Base-by-base conservation (phyloP, 2,329 filamentous ascomycete genomes). In the Paracoccidioides lutzii region DNA sequence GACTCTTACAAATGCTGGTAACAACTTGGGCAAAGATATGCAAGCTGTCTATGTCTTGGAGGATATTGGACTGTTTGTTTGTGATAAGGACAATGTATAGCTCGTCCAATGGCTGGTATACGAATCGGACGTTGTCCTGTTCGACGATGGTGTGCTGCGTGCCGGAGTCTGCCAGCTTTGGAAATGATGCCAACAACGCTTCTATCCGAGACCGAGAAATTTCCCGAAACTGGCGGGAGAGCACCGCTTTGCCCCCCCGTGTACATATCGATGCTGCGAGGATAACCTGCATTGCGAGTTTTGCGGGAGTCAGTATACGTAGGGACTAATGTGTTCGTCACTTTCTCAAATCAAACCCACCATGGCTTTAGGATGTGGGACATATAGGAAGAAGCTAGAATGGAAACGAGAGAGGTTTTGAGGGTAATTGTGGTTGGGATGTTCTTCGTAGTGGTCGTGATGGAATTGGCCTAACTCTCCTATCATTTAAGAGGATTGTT, bases 1-100 rank as follows among this genome's bases (percentile, higher is more conserved):
- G 73, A 64, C 82, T 95, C 76, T 91, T 94, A 82, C 93, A 98
- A 67, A 94, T 91, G 73, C 88, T 95, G 58, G 88, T 89, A 55
- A 96, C 93, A 14, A 98, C 91, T 76, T 98, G 93, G 58, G 91
- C 91, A 70, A 98, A 98, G 22, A 98, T 81, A 72, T 98, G 94
- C 58, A 98, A 81, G 58, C 93, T 95, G 75, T 97, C 93, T 72
- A 98, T 98, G 73, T 98, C 93, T 76, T 98, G 93, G 53, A 98
- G 81, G 64, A 98, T 98, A 75, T 98, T 98, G 73, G 91, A 97
- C 78, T 97, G 93, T 66, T 90, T 87, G 79, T 98, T 98, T 72
- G 94, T 98, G 75, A 98, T 97, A 67, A 98, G 83, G 62, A 98
- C 91, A 83, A 98, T 97, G 81, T 98, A 98, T 61, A 98, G 84